A percentile compares a stretch with the other conserved stretches of the same genome.
phyloP scores from a whole-genome alignment of 163 green algal genomes.

The Coccomyxa subellipsoidea region DNA sequence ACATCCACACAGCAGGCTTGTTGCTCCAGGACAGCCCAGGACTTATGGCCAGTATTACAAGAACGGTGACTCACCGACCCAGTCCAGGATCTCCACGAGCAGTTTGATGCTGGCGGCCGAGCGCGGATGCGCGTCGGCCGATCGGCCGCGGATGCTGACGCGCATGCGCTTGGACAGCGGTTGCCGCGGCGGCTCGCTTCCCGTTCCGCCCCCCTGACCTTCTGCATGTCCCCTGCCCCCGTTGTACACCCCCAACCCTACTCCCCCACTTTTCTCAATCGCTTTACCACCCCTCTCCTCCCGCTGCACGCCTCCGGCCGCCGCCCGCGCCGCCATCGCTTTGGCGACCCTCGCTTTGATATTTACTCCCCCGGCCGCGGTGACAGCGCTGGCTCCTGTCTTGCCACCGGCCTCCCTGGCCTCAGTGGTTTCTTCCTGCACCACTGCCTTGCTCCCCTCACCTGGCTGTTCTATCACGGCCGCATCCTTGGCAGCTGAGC shows the following conservation, averaged over 20 bases:
- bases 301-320: neutral
- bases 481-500: too few species aligned
- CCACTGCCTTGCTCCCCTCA: neutral
- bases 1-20: too few species aligned
- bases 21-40: neutral
- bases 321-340: neutral
- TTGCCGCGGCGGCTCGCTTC: neutral
- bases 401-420: too few species aligned
- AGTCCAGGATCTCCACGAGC: neutral
- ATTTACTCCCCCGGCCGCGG: neutral
- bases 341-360: neutral
- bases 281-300: too few species aligned
- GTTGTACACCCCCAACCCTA: neutral
- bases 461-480: too few species aligned
- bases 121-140: neutral
- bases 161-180: neutral
- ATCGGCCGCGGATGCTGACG: neutral
- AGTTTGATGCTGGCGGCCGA: neutral
- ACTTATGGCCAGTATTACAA: neutral
- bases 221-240: neutral
- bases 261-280: too few species aligned
- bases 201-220: neutral
- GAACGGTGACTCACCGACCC: neutral
- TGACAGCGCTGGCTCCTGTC: neutral
- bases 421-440: too few species aligned